phyloP scores from a whole-genome alignment of 345 rosid genomes.

The Corchorus olitorius region DNA sequence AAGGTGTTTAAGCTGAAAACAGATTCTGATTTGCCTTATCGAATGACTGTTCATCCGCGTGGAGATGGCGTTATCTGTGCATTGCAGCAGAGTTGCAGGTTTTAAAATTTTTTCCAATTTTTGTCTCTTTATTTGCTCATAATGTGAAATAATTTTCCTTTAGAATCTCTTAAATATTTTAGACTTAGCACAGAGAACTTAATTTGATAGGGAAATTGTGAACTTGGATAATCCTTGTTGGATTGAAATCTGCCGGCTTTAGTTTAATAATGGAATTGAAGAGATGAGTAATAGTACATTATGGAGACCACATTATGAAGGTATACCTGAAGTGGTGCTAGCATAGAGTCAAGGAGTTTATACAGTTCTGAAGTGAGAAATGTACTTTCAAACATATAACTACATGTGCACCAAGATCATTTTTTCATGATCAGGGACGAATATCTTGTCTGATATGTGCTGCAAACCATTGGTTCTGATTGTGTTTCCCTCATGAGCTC shows the following conservation, averaged over 20 bases:
- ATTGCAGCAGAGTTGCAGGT: slow-evolving; percentile 75
- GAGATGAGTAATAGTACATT: no score
- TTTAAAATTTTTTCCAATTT: background rate
- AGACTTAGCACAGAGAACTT: background rate
- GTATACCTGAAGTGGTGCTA: no score
- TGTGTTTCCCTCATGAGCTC: background rate
- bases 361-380: background rate
- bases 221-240: background rate
- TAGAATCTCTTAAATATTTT: background rate
- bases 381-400: background rate
- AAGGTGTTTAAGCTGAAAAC: slow-evolving; percentile 54
- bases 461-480: background rate
- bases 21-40: slow-evolving; percentile 78
- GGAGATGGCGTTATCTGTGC: slow-evolving; percentile 83
- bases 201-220: slow-evolving; percentile 1
- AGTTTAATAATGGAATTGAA: background rate
- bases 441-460: background rate
- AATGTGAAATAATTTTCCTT: no score
- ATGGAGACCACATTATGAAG: no score
- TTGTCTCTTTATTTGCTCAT: background rate
- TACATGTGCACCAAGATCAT: background rate
- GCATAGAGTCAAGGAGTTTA: background rate
- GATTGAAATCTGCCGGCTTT: background rate
- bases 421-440: background rate
- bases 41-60: slow-evolving; percentile 79